phyloP scores from a whole-genome alignment of 108 stramenopile species.

The Skeletonema grethae region DNA sequence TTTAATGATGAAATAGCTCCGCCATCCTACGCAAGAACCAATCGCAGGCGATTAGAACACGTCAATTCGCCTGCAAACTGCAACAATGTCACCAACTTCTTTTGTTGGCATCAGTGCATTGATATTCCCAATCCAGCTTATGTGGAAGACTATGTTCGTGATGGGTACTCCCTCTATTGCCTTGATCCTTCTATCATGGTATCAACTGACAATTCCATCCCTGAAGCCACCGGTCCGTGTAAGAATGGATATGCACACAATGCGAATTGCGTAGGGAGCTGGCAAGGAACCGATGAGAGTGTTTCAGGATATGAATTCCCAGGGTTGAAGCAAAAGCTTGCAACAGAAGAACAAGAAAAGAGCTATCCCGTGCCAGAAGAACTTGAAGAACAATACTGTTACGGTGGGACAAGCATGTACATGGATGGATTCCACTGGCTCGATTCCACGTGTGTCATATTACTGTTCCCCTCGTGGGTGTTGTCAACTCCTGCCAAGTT shows the following conservation, averaged over 20 bases:
- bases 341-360: background rate
- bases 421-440: slow-evolving; percentile 87
- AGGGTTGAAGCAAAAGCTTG: background rate
- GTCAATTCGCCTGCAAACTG: slow-evolving; percentile 60
- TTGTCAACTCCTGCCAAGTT: slow-evolving; percentile 61
- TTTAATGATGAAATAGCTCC: background rate
- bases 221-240: slow-evolving; percentile 60
- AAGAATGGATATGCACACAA: slow-evolving; percentile 52
- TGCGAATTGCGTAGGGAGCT: slow-evolving; percentile 61
- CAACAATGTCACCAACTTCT: slow-evolving; percentile 81
- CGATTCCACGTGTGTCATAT: slow-evolving; percentile 72
- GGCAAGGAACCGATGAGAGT: slow-evolving; percentile 56
- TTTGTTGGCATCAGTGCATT: slow-evolving; percentile 81
- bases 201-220: slow-evolving; percentile 42
- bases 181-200: slow-evolving; percentile 64
- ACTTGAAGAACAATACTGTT: slow-evolving; percentile 57
- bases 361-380: slow-evolving; percentile 7
- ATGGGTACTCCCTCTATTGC: slow-evolving; percentile 77
- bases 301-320: slow-evolving; percentile 35
- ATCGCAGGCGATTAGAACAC: slow-evolving; percentile 43
- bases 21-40: background rate
- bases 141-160: slow-evolving; percentile 50
- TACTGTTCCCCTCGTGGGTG: slow-evolving; percentile 70
- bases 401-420: slow-evolving; percentile 84
- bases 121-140: slow-evolving; percentile 65